Conservation (phyloP, 2,329 filamentous ascomycete species). For the Drechmeria coniospora region DNA sequence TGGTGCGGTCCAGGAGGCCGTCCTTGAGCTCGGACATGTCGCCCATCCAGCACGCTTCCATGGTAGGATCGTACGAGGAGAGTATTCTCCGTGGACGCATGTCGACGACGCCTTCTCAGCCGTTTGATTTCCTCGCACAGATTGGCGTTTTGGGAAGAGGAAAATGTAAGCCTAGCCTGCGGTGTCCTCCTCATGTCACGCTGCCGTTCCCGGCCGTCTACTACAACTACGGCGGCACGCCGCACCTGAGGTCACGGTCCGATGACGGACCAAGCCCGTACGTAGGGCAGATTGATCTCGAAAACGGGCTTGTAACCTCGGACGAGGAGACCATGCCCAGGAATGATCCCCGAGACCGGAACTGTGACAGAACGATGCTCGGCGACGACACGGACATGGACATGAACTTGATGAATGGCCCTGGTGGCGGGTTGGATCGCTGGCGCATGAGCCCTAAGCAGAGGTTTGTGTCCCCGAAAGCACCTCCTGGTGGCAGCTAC, state of each 20-base stretch:
- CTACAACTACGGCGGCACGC: slow-evolving; percentile 71
- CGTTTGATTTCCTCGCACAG: slow-evolving; percentile 83
- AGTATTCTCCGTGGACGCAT: slow-evolving; percentile 89
- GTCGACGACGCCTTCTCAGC: slow-evolving; percentile 89
- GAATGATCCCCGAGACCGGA: slow-evolving; percentile 32
- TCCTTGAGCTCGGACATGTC: slow-evolving; percentile 63
- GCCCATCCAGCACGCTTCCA: slow-evolving; percentile 74
- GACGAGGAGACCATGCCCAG: slow-evolving; percentile 31
- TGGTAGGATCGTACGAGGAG: slow-evolving; percentile 97
- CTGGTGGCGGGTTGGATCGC: slow-evolving; percentile 14
- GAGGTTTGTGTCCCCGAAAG: slow-evolving; percentile 32
- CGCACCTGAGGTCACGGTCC: slow-evolving; percentile 43
- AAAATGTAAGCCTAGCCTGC: slow-evolving; percentile 71
- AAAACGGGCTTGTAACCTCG: slow-evolving; percentile 52
- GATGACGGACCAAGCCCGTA: slow-evolving; percentile 91
- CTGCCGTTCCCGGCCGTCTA: slow-evolving; percentile 90
- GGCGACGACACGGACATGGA: slow-evolving; percentile 12
- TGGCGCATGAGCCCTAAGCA: slow-evolving; percentile 29
- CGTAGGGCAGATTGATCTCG: slow-evolving; percentile 81
- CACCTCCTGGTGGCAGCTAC: slow-evolving; percentile 77
- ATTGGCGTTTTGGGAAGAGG: slow-evolving; percentile 86
- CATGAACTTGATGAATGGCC: slow-evolving; percentile 8
- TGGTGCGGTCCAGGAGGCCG: slow-evolving; percentile 43
- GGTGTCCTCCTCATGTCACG: slow-evolving; percentile 79
- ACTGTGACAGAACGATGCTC: slow-evolving; percentile 18